A percentile compares a stretch with the other conserved stretches of the same genome.
These are phyloP conservation scores for Sinapis alba DNA, from an alignment of 441 rosid species.

Conservation along the genomic window DNA sequence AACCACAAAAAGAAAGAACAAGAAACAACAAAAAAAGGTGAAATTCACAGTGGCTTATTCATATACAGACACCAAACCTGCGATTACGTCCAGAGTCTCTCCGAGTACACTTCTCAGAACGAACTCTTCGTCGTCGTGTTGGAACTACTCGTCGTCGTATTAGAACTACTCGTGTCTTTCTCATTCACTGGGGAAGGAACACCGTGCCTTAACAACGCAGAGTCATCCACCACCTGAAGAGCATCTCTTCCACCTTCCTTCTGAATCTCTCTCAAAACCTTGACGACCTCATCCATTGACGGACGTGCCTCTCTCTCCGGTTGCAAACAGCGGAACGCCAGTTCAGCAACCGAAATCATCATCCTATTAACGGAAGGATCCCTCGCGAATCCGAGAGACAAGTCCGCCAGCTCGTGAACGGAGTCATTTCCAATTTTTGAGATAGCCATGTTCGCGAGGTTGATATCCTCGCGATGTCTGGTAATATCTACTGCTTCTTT, in stretches of 20 bases:
- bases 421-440: conserved; percentile 52
- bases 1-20: background rate
- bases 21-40: background rate
- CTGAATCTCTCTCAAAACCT: conserved; percentile 46
- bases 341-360: conserved; percentile 54
- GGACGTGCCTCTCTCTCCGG: conserved; percentile 66
- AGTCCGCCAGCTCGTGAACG: conserved; percentile 55
- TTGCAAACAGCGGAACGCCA: conserved; percentile 67
- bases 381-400: conserved; percentile 52
- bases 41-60: background rate
- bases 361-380: conserved; percentile 46
- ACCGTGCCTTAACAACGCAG: conserved; percentile 43
- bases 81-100: background rate
- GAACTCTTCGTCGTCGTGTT: conserved; percentile 18
- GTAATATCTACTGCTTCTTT: conserved; percentile 58
- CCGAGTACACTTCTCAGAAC: conserved; percentile 13
- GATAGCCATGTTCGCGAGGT: conserved; percentile 68
- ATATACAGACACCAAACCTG: background rate
- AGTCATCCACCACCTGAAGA: conserved; percentile 45
- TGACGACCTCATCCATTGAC: conserved; percentile 54
- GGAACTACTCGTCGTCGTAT: conserved; percentile 26
- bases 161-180: conserved; percentile 56
- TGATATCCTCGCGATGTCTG: conserved; percentile 56
- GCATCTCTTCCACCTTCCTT: conserved; percentile 34
- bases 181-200: conserved; percentile 53